Percentiles rank a stretch among this genome's conserved stretches.
phyloP scores from a whole-genome alignment of 2,329 filamentous ascomycete species.

The Achaetomium macrosporum region DNA sequence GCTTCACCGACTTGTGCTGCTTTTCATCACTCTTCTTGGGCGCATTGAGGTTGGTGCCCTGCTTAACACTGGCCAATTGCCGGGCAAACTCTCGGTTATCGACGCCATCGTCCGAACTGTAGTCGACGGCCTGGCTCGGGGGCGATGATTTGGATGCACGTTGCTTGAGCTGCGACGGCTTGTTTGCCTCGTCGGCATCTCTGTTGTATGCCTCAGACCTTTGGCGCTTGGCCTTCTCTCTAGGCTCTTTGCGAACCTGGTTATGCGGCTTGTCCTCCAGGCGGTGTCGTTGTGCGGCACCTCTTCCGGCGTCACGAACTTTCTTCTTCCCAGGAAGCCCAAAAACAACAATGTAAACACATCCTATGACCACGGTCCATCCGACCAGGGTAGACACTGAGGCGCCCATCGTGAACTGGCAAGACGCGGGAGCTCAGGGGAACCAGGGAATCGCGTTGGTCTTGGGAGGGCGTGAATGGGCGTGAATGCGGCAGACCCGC shows the following conservation, averaged over 20 bases:
- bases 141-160: constrained; percentile 27
- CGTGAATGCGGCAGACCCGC: constrained; percentile 4
- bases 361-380: constrained; percentile 29
- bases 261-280: constrained; percentile 31
- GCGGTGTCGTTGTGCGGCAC: constrained; percentile 24
- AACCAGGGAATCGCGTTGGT: background rate
- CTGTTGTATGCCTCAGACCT: constrained; percentile 26
- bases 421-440: background rate
- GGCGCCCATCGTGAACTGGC: constrained; percentile 30
- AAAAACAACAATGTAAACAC: constrained; percentile 22
- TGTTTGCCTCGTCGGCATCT: constrained; percentile 31
- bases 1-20: constrained; percentile 64
- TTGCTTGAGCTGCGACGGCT: constrained; percentile 34
- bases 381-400: constrained; percentile 32
- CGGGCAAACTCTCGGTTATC: constrained; percentile 72
- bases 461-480: background rate
- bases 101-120: constrained; percentile 53
- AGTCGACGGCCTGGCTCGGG: constrained; percentile 30
- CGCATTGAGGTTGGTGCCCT: constrained; percentile 56
- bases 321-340: constrained; percentile 24
- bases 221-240: constrained; percentile 37
- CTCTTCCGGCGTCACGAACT: constrained; percentile 19
- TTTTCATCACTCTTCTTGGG: constrained; percentile 53
- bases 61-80: constrained; percentile 64
- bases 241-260: constrained; percentile 33